Evolutionary conservation across 1,139 yeast species (phyloP), one percentile per base, ranked within the genome.

Genomic region (Pichia kudriavzevii): DNA sequence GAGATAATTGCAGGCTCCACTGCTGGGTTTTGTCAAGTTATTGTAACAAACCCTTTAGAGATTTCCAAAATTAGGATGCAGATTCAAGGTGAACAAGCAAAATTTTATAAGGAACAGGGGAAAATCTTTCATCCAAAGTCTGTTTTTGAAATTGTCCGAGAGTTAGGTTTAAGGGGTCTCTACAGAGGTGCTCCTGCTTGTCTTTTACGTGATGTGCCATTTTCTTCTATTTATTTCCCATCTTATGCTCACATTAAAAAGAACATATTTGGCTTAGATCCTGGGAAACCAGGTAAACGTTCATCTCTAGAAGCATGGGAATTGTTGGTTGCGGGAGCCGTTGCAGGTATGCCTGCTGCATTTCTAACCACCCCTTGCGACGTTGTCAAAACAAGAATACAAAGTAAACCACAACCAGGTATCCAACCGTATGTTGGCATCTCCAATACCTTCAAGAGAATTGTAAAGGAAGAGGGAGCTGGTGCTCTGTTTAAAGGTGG

Each of bases 271-370:
- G 75, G 82, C 39, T 91, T 82, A 55, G 95, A 91, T 49, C 95
- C 95, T 6, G 57, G 60, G 36, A 69, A 65, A 50, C 61, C 67
- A 14, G 60, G 61, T 40, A 67, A 66, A 49, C 66, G 69, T 47
- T 69, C 66, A 37, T 63, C 68, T 42, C 71, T 91, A 43, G 75
- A 75, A 44, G 74, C 94, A 18, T 78, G 88, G 79, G 94, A 91
- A 60, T 66, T 91, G 49, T 72, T 91, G 45, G 59, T 75, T 13
- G 75, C 94, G 44, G 98, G 98, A 61, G 97, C 95, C 10, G 60
- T 88, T 49, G 97, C 98, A 15, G 98, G 98, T 57, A 87, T 94
- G 63, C 98, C 98, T 10, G 94, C 97, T 25, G 98, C 98, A 5
- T 88, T 82, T 59, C 67, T 88, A 51, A 88, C 97, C 4, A 88